Percentiles rank a stretch among this genome's conserved stretches.
Conservation (phyloP, 2,329 filamentous ascomycete species). For the Myriosclerotinia curreyana region DNA sequence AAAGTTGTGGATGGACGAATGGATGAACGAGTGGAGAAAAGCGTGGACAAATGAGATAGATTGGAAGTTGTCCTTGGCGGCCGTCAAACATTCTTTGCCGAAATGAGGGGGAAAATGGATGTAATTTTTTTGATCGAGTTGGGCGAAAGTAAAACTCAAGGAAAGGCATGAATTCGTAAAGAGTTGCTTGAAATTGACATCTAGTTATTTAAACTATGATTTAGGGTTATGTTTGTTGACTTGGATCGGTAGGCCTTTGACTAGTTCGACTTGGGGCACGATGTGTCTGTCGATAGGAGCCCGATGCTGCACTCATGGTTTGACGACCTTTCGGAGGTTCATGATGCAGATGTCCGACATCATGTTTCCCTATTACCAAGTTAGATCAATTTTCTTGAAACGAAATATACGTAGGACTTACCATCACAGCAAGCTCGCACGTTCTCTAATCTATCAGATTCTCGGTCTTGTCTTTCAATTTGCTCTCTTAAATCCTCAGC, state of each 20-base stretch:
- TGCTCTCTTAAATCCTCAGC: conserved; percentile 79
- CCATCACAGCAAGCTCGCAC: conserved; percentile 97
- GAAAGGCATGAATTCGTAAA: conserved; percentile 22
- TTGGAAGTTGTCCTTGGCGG: conserved; percentile 11
- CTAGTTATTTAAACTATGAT: not conserved
- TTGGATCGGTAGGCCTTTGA: conserved; percentile 21
- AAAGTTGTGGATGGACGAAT: conserved; percentile 8
- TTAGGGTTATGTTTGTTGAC: conserved; percentile 12
- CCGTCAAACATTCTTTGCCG: conserved; percentile 20
- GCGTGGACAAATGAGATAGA: conserved; percentile 8
- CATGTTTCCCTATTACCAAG: conserved; percentile 62
- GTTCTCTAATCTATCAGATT: conserved; percentile 82
- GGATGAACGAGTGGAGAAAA: conserved; percentile 9
- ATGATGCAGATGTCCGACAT: conserved; percentile 60
- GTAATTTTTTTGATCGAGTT: conserved; percentile 11
- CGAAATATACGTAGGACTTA: conserved; percentile 48
- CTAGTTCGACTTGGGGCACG: conserved; percentile 28
- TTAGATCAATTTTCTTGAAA: conserved; percentile 27
- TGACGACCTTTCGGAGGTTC: conserved; percentile 46
- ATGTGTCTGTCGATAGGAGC: conserved; percentile 23
- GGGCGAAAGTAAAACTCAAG: conserved; percentile 16
- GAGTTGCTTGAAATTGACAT: not conserved
- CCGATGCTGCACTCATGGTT: conserved; percentile 27
- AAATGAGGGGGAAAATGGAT: conserved; percentile 5
- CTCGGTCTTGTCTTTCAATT: conserved; percentile 73